These are phyloP conservation scores for Striga asiatica DNA, from an alignment of 257 asterid species.

Conservation along the genomic window DNA sequence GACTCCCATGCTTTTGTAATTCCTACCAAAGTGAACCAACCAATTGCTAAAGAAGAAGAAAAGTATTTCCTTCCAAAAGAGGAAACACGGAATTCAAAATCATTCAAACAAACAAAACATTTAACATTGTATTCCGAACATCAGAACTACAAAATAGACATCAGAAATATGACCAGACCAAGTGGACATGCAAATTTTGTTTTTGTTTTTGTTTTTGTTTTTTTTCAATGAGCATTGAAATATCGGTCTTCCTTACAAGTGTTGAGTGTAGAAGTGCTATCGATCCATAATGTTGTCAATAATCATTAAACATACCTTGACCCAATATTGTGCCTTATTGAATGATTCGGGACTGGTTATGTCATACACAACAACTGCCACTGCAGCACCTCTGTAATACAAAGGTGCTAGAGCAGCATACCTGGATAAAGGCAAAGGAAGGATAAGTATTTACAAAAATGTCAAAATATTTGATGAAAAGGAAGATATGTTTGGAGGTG, in stretches of 20 bases:
- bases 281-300: background rate
- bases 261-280: background rate
- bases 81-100: background rate
- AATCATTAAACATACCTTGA: conserved; percentile 43
- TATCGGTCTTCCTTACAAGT: background rate
- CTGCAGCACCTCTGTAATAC: conserved; percentile 91
- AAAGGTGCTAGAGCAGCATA: conserved; percentile 84
- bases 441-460: too few species aligned
- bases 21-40: conserved; percentile 35
- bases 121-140: background rate
- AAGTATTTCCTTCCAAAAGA: background rate
- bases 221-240: too few species aligned
- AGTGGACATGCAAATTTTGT: background rate
- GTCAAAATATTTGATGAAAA: too few species aligned
- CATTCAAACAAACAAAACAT: background rate
- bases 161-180: background rate
- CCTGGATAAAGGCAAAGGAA: conserved; percentile 25
- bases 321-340: conserved; percentile 78
- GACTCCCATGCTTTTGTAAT: conserved; percentile 91
- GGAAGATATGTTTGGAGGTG: too few species aligned
- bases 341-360: conserved; percentile 92
- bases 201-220: background rate
- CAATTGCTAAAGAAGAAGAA: conserved; percentile 6
- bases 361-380: conserved; percentile 78
- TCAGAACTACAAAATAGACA: too few species aligned